A percentile compares a stretch with the other conserved stretches of the same genome.
Evolutionary conservation across 1,284 basidiomycete genomes (phyloP).

Genomic region (Trametes hirsuta): DNA sequence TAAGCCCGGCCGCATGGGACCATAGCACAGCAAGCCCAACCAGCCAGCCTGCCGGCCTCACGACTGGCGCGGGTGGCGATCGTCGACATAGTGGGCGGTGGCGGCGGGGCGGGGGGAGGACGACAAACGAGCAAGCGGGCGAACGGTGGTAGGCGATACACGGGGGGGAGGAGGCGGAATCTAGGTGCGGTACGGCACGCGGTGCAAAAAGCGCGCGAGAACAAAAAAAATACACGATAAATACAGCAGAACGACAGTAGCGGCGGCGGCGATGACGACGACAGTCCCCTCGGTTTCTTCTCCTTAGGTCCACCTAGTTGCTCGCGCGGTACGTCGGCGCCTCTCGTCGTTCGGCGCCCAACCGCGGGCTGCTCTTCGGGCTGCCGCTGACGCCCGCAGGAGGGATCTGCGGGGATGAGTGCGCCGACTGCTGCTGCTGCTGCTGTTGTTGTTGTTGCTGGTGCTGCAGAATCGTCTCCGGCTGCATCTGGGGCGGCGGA

Average conservation of each 20-base stretch:
- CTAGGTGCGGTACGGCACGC: neutral
- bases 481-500: conserved; percentile 14
- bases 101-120: neutral
- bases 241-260: conserved; percentile 18
- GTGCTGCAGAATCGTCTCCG: conserved; percentile 12
- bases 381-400: conserved; percentile 14
- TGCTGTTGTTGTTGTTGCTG: conserved; percentile 7
- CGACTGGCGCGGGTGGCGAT: too few species aligned
- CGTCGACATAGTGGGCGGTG: neutral
- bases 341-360: conserved; percentile 24
- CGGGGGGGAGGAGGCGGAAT: conserved; percentile 1
- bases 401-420: conserved; percentile 16
- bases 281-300: neutral
- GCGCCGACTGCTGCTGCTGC: conserved; percentile 7
- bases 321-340: conserved; percentile 25
- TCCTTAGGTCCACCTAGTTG: conserved; percentile 12
- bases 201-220: conserved; percentile 4
- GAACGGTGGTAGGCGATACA: conserved; percentile 8
- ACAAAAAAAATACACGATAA: conserved; percentile 28
- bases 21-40: too few species aligned
- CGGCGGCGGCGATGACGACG: neutral
- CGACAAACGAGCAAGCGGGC: neutral
- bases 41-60: too few species aligned
- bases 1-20: too few species aligned
- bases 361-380: conserved; percentile 25